Evolutionary conservation across 202 grass and related monocot species (phyloP).

Genomic region (Setaria italica): DNA sequence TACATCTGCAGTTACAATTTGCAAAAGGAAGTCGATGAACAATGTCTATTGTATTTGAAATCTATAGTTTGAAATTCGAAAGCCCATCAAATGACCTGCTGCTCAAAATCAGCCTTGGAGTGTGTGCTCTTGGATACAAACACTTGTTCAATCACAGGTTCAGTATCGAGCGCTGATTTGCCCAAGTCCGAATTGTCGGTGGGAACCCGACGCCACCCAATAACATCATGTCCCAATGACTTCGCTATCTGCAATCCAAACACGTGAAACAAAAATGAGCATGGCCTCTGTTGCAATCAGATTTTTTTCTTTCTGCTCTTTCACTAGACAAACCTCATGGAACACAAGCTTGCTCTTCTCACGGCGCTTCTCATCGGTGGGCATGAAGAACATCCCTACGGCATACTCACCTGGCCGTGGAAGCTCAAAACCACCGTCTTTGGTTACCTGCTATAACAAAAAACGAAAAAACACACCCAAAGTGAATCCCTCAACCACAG

Average conservation of each 20-base stretch:
- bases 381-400: slow-evolving; percentile 70
- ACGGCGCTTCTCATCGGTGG: slow-evolving; percentile 49
- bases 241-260: slow-evolving; percentile 48
- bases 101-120: slow-evolving; percentile 73
- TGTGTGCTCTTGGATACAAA: slow-evolving; percentile 58
- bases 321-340: slow-evolving; percentile 44
- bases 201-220: slow-evolving; percentile 66
- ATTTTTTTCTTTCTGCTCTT: not conserved
- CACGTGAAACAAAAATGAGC: not conserved
- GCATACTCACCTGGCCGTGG: slow-evolving; percentile 56
- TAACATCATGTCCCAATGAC: slow-evolving; percentile 54
- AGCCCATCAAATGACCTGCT: slow-evolving; percentile 60
- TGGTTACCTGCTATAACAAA: slow-evolving; percentile 44
- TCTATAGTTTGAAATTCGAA: not conserved
- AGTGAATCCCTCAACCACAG: not conserved
- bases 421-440: slow-evolving; percentile 55
- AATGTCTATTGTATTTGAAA: not conserved
- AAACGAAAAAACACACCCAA: not conserved
- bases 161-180: slow-evolving; percentile 47
- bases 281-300: not conserved
- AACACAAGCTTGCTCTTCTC: slow-evolving; percentile 59
- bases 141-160: slow-evolving; percentile 67
- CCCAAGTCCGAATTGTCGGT: slow-evolving; percentile 64
- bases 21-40: slow-evolving; percentile 2
- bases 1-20: slow-evolving; percentile 62